Evolutionary conservation across 257 asterid species (phyloP).

Genomic region (Gardenia jasminoides): DNA sequence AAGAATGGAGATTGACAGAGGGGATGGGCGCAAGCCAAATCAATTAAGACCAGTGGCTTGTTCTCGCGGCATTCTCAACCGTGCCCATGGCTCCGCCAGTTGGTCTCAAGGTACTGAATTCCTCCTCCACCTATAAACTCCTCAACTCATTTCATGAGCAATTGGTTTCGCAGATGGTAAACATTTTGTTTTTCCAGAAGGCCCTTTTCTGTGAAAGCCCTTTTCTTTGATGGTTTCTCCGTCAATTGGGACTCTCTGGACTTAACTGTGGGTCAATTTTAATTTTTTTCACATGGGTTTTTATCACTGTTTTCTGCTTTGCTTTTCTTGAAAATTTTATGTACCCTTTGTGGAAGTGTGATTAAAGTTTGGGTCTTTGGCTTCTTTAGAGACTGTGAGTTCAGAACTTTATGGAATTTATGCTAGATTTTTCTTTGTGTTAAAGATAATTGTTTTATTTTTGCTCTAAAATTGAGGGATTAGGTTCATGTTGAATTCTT

Average conservation of each 20-base stretch:
- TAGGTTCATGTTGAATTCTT: background rate
- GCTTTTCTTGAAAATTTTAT: background rate
- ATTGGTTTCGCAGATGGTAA: background rate
- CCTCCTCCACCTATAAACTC: too few relatives aligned
- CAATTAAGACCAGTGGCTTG: conserved; percentile 78
- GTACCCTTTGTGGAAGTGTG: background rate
- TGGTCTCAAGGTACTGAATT: conserved; percentile 40
- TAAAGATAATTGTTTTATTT: background rate
- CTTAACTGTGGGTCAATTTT: background rate
- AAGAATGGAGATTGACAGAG: conserved; percentile 61
- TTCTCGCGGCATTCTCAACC: conserved; percentile 67
- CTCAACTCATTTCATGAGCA: background rate
- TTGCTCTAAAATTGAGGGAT: background rate
- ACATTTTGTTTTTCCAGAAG: background rate
- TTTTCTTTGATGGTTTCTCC: background rate
- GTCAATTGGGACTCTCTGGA: background rate
- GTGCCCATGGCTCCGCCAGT: conserved; percentile 95
- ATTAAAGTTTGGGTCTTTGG: background rate
- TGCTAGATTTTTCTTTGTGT: background rate
- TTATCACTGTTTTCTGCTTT: background rate
- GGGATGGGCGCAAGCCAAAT: conserved; percentile 73
- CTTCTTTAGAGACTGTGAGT: background rate
- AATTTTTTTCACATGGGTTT: background rate
- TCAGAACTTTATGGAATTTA: background rate
- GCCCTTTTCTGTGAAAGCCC: background rate